Evolutionary conservation across 23 red algal genomes (phyloP), one percentile per base, ranked within the genome.

Genomic region (Gracilaria gracilis): DNA sequence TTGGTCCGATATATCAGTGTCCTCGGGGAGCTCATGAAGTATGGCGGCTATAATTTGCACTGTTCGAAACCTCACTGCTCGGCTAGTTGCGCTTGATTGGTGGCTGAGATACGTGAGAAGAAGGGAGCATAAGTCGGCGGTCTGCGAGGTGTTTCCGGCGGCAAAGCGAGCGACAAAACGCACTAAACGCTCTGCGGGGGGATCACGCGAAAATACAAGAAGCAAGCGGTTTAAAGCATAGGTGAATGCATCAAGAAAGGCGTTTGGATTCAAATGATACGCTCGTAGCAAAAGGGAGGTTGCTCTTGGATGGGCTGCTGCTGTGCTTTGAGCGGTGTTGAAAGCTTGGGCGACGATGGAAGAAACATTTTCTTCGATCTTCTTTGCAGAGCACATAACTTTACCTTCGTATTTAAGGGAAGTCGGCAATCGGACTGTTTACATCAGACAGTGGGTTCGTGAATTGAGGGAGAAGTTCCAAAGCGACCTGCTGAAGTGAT

Each of bases 181-280:
- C 36, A 95, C 70, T 28, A 95, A 71, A 19, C 93, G 93, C 79
- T 95, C 93, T 29, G 85, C 93, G 44, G 58, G 64, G 4, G 93
- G 81, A 17, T 91, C 82, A 24, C 87, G 86, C 25, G 53, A 74
- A 80, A 48, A 95, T 16, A 95, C 81, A 37, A 95, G 65, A 0
- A 95, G 93, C 53, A 79, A 79, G 31, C 93, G 93, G 61, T 95
- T 95, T 53, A 95, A 70, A 27, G 54, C 38, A 39, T 74, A 67
- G 25, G 82, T 86, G 58, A 95, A 86, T 9, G 78, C 48, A 47
- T 66, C 67, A 8, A 89, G 38, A 75, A 89, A 90, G 37, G 47
- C 77, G 4, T 48, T 25, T 21, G 84, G 46, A 57, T 80, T 69
- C 21, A 53, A 39, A 34, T 36, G 25, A 40, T 62, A 82, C 17